Evolutionary conservation across 805 yeast species (phyloP).

Genomic region (Saturnispora mendoncae): DNA sequence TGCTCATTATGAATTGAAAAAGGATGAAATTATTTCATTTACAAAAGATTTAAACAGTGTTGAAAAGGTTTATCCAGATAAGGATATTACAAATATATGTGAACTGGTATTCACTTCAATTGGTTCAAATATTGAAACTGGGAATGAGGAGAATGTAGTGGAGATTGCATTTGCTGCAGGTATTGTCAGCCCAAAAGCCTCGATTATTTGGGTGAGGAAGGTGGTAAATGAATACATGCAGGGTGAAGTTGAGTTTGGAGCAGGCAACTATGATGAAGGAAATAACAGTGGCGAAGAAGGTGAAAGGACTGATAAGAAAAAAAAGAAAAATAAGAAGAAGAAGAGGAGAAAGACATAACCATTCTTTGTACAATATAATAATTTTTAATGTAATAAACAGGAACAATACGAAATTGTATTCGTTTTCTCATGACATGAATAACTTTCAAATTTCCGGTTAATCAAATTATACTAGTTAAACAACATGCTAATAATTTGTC

Average conservation of each 20-base stretch:
- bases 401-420: too few relatives aligned
- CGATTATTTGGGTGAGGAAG: constrained; percentile 7
- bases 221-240: constrained; percentile 14
- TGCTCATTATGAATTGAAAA: constrained; percentile 14
- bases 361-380: constrained; percentile 1
- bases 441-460: too few relatives aligned
- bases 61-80: constrained; percentile 13
- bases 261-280: neutral
- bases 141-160: constrained; percentile 10
- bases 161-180: constrained; percentile 10
- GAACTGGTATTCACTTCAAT: constrained; percentile 17
- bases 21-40: constrained; percentile 18
- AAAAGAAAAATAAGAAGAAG: constrained; percentile 5
- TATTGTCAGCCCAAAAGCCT: constrained; percentile 3
- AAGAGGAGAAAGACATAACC: constrained; percentile 8
- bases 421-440: too few relatives aligned
- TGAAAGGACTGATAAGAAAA: neutral
- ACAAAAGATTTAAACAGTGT: constrained; percentile 20
- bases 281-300: neutral
- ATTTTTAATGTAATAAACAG: neutral
- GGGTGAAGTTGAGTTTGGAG: constrained; percentile 32
- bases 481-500: too few relatives aligned
- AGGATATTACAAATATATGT: constrained; percentile 13
- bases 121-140: constrained; percentile 6
- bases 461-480: too few relatives aligned